phyloP scores from a whole-genome alignment of 2,329 filamentous ascomycete species.

The Trichoderma koningiopsis region DNA sequence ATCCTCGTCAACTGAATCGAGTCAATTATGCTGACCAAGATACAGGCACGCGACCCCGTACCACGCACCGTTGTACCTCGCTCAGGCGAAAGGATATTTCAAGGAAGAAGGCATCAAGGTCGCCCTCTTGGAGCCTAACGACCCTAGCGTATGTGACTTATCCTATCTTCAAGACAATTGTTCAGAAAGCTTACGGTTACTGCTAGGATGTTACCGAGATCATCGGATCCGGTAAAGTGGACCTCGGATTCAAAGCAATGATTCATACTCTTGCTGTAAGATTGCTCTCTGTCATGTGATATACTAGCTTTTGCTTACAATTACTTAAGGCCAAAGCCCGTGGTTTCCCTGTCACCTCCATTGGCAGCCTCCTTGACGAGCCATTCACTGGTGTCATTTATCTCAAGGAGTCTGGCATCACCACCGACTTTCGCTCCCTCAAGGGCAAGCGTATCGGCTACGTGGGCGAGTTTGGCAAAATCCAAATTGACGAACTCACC shows the following conservation, averaged over 20 bases:
- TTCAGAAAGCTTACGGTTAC: constrained; percentile 29
- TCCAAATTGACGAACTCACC: constrained; percentile 80
- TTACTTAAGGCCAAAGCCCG: constrained; percentile 67
- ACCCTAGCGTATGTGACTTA: constrained; percentile 61
- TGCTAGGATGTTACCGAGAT: constrained; percentile 75
- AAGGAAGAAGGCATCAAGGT: constrained; percentile 76
- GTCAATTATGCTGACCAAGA: background rate
- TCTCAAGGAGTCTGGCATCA: constrained; percentile 73
- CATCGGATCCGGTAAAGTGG: constrained; percentile 73
- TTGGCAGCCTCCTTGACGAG: constrained; percentile 76
- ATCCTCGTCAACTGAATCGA: constrained; percentile 32
- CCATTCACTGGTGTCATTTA: constrained; percentile 80
- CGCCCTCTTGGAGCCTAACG: constrained; percentile 75
- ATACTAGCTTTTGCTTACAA: background rate
- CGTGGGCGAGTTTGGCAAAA: constrained; percentile 80
- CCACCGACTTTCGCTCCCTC: constrained; percentile 71
- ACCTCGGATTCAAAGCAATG: constrained; percentile 82
- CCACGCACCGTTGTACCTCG: constrained; percentile 76
- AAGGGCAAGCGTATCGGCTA: constrained; percentile 79
- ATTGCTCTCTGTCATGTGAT: background rate
- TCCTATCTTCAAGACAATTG: background rate
- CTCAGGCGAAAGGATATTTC: constrained; percentile 75
- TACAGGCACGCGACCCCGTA: constrained; percentile 78
- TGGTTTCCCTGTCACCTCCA: constrained; percentile 70
- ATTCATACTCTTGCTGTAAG: constrained; percentile 75